Evolutionary conservation across 768 basidiomycete genomes (phyloP).

Genomic region (Sporobolomyces pararoseus): DNA sequence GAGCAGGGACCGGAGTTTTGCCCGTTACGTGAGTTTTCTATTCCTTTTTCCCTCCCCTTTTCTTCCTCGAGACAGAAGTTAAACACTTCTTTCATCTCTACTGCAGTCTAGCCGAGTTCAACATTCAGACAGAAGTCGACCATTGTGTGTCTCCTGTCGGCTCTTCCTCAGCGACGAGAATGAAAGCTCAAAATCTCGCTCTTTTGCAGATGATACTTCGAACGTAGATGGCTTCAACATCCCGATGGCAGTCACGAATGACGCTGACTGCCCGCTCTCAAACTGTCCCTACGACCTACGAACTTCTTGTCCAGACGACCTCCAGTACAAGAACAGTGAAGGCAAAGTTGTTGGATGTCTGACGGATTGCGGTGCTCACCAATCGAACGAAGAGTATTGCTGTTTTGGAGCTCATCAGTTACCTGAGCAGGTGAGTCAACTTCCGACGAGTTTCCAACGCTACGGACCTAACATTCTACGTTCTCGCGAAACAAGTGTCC

Average conservation of each 20-base stretch:
- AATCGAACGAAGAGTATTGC: conserved; percentile 23
- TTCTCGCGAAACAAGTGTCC: conserved; percentile 11
- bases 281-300: background rate
- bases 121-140: conserved; percentile 9
- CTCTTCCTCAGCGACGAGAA: no score
- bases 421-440: background rate
- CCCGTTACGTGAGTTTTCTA: conserved; percentile 1
- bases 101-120: conserved; percentile 19
- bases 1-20: background rate
- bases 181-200: no score
- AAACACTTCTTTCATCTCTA: no score
- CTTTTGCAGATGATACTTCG: conserved; percentile 7
- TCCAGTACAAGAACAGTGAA: conserved; percentile 16
- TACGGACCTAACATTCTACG: background rate
- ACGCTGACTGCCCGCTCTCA: background rate
- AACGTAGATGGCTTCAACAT: conserved; percentile 33
- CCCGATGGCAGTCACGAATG: conserved; percentile 9
- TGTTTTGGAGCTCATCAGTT: conserved; percentile 15
- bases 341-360: conserved; percentile 28
- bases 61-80: no score
- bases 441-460: background rate
- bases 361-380: conserved; percentile 21
- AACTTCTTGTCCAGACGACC: conserved; percentile 2
- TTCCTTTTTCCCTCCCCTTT: no score
- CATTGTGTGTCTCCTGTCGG: conserved; percentile 16